phyloP scores from a whole-genome alignment of 2,329 filamentous ascomycete species.

The Cercospora beticola region DNA sequence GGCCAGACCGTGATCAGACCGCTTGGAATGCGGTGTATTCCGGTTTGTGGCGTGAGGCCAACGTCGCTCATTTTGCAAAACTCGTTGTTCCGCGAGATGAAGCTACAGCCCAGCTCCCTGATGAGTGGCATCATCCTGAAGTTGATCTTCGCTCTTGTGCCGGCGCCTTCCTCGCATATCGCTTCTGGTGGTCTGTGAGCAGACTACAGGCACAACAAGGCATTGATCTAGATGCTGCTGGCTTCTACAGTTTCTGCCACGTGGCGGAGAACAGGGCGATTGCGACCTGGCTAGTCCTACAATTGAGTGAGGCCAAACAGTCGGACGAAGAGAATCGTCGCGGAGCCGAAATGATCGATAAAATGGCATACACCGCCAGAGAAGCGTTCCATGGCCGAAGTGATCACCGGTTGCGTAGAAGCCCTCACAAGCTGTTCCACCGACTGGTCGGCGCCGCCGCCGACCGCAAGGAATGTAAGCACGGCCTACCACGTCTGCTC shows the following conservation, averaged over 20 bases:
- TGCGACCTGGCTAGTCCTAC: slow-evolving; percentile 23
- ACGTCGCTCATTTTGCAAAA: slow-evolving; percentile 8
- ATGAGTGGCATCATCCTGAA: background rate
- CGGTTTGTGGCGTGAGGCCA: slow-evolving; percentile 27
- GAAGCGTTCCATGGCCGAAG: background rate
- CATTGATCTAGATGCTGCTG: slow-evolving; percentile 39
- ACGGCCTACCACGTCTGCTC: slow-evolving; percentile 38
- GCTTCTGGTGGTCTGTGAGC: slow-evolving; percentile 22
- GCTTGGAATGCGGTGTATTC: slow-evolving; percentile 32
- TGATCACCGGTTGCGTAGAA: background rate
- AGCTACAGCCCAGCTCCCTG: background rate
- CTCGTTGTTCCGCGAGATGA: background rate
- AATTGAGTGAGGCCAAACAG: background rate
- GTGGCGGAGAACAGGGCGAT: slow-evolving; percentile 36
- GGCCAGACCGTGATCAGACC: slow-evolving; percentile 17
- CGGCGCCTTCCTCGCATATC: slow-evolving; percentile 27
- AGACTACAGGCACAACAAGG: slow-evolving; percentile 16
- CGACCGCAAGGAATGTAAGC: background rate
- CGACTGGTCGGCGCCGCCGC: background rate
- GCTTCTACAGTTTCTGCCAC: slow-evolving; percentile 36
- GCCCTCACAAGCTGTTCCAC: background rate
- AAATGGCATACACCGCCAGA: background rate
- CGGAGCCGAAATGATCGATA: background rate
- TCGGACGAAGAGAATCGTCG: background rate
- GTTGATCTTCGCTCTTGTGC: slow-evolving; percentile 6